Conservation (phyloP, 2,329 filamentous ascomycete species). For the Aureobasidium melanogenum region DNA sequence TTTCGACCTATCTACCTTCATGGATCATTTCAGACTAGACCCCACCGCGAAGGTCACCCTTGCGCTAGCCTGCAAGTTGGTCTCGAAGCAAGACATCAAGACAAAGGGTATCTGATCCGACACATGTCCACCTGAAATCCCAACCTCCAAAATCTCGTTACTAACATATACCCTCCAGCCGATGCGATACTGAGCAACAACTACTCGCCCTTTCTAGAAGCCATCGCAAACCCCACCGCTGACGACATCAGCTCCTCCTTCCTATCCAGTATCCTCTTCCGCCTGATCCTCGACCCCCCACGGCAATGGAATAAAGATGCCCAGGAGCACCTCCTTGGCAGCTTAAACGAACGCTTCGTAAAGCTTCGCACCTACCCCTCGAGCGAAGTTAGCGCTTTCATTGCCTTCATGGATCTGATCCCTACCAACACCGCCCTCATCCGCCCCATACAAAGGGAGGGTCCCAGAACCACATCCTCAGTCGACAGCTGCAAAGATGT, state of each 20-base stretch:
- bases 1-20: slow-evolving; percentile 90
- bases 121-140: background rate
- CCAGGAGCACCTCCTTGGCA: slow-evolving; percentile 58
- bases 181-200: slow-evolving; percentile 83
- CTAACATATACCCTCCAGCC: slow-evolving; percentile 42
- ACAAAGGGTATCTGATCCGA: slow-evolving; percentile 62
- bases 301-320: slow-evolving; percentile 73
- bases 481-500: slow-evolving; percentile 59
- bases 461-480: slow-evolving; percentile 65
- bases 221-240: slow-evolving; percentile 54
- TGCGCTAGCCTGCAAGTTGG: slow-evolving; percentile 78
- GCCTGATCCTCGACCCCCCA: slow-evolving; percentile 77
- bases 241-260: slow-evolving; percentile 60
- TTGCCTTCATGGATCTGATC: slow-evolving; percentile 60
- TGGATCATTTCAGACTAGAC: slow-evolving; percentile 93
- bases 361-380: slow-evolving; percentile 57
- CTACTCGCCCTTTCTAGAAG: slow-evolving; percentile 66
- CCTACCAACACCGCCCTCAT: slow-evolving; percentile 48
- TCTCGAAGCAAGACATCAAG: slow-evolving; percentile 71
- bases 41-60: slow-evolving; percentile 79
- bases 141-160: background rate
- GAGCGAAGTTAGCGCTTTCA: slow-evolving; percentile 58
- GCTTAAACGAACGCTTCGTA: slow-evolving; percentile 60
- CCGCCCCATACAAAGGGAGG: slow-evolving; percentile 61
- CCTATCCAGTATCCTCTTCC: slow-evolving; percentile 72